Conservation (phyloP, 2,329 filamentous ascomycete genomes). For the Alternaria alternata region DNA sequence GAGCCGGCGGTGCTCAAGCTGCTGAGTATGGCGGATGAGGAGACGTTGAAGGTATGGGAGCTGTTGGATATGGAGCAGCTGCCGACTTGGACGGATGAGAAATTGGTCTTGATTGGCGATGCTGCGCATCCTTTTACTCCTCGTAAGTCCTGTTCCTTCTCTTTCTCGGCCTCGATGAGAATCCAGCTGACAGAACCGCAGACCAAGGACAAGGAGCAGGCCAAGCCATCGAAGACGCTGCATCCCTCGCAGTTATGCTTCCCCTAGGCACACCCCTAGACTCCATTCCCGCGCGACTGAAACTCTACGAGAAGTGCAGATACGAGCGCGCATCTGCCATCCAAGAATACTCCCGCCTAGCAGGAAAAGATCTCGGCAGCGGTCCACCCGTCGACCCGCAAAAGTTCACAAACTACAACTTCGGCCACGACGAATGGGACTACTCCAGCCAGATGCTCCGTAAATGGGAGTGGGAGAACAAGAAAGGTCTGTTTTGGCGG, state of each 20-base stretch:
- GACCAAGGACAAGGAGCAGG: constrained; percentile 69
- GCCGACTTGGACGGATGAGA: constrained; percentile 62
- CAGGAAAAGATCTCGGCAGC: constrained; percentile 58
- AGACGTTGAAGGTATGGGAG: constrained; percentile 50
- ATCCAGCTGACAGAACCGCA: constrained; percentile 16
- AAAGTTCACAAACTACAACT: constrained; percentile 61
- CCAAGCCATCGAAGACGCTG: constrained; percentile 73
- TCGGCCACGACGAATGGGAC: constrained; percentile 67
- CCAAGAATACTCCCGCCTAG: constrained; percentile 65
- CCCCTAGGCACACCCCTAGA: constrained; percentile 53
- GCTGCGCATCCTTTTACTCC: constrained; percentile 74
- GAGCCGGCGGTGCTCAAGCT: constrained; percentile 48
- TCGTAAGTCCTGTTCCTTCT: constrained; percentile 49
- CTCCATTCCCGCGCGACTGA: constrained; percentile 64
- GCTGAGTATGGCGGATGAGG: constrained; percentile 50
- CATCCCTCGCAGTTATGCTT: constrained; percentile 65
- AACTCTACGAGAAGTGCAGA: constrained; percentile 67
- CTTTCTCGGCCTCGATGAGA: neutral
- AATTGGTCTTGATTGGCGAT: constrained; percentile 69
- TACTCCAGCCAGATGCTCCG: constrained; percentile 61
- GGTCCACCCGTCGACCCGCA: constrained; percentile 44
- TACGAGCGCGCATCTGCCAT: constrained; percentile 65
- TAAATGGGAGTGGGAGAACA: constrained; percentile 59
- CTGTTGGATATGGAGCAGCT: constrained; percentile 66
- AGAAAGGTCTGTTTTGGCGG: constrained; percentile 47